A percentile compares a stretch with the other conserved stretches of the same genome.
Evolutionary conservation across 805 yeast genomes (phyloP).

Genomic region (Pichia kluyveri): DNA sequence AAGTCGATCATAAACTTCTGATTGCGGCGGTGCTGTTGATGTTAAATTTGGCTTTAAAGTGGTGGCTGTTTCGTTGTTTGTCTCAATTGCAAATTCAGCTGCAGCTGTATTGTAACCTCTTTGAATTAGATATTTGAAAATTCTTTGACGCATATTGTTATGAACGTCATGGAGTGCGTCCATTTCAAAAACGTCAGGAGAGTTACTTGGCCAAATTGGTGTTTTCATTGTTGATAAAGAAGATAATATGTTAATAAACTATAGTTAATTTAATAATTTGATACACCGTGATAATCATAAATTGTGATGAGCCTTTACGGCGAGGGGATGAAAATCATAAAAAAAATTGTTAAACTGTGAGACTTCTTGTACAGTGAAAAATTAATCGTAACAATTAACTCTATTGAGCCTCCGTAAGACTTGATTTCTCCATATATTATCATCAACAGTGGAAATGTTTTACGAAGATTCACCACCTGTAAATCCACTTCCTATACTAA

Average conservation of each 20-base stretch:
- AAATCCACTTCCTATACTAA: background rate
- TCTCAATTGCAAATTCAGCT: background rate
- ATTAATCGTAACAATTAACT: no score
- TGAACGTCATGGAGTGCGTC: slow-evolving; percentile 8
- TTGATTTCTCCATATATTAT: no score
- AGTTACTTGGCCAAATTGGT: slow-evolving; percentile 5
- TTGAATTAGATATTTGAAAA: slow-evolving; percentile 5
- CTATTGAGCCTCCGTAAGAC: no score
- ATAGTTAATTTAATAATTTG: no score
- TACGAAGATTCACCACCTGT: background rate
- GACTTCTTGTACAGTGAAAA: no score
- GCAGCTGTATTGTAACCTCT: slow-evolving; percentile 6
- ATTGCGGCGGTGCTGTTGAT: background rate
- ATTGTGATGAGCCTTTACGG: no score
- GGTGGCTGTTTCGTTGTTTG: background rate
- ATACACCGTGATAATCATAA: no score
- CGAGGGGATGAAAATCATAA: no score
- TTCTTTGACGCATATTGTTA: slow-evolving; percentile 1
- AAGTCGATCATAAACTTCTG: background rate
- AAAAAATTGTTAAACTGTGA: no score
- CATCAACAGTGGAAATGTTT: background rate
- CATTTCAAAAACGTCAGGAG: slow-evolving; percentile 10
- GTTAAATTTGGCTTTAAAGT: no score
- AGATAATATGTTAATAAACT: no score
- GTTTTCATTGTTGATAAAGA: background rate